phyloP scores from a whole-genome alignment of 352 stramenopile genomes.

The Aphanomyces stellatus region DNA sequence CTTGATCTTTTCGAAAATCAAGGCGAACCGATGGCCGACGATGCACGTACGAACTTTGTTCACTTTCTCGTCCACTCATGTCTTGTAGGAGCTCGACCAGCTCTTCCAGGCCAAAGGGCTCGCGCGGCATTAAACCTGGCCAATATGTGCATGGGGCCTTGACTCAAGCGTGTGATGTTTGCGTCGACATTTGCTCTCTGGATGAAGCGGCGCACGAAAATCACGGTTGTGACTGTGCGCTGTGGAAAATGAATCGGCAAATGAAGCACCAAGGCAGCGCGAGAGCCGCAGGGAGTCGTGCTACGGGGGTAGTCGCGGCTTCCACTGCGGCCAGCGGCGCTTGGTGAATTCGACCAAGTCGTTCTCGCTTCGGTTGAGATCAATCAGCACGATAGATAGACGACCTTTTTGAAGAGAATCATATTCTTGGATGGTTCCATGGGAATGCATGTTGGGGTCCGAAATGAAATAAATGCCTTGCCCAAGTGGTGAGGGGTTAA shows the following conservation, averaged over 20 bases:
- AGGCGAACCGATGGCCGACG: constrained; percentile 52
- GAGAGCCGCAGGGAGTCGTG: neutral
- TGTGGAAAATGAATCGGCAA: constrained; percentile 14
- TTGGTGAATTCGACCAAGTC: too few species aligned
- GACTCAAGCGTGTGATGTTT: too few species aligned
- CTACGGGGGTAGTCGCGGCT: constrained; percentile 17
- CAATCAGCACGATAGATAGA: neutral
- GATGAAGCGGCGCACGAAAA: constrained; percentile 16
- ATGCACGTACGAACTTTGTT: constrained; percentile 34
- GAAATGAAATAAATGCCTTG: too few species aligned
- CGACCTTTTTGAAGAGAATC: too few species aligned
- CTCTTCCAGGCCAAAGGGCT: neutral
- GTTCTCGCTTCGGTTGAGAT: neutral
- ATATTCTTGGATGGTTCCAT: too few species aligned
- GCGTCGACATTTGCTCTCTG: constrained; percentile 1
- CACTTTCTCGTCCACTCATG: too few species aligned
- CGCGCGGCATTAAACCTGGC: neutral
- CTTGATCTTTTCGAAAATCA: constrained; percentile 68
- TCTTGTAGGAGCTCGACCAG: constrained; percentile 8
- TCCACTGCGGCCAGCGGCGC: neutral
- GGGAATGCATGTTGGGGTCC: too few species aligned
- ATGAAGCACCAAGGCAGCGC: neutral
- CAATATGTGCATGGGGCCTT: neutral
- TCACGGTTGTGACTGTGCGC: constrained; percentile 7
- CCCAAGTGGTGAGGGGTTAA: too few species aligned